Conservation (phyloP, 2,329 filamentous ascomycete species). For the Penicillium digitatum region DNA sequence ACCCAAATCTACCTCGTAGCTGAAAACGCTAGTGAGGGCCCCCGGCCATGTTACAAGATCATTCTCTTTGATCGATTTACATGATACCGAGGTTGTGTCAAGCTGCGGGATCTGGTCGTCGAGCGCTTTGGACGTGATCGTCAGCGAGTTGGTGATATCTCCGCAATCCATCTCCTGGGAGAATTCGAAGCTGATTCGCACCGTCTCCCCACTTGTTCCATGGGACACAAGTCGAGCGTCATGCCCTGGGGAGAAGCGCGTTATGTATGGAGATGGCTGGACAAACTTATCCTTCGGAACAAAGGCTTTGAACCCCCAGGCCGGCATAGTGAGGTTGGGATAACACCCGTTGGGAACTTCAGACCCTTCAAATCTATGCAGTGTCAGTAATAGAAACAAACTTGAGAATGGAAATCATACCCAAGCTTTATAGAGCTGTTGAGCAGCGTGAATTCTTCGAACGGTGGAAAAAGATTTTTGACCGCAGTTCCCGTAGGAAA, state of each 20-base stretch:
- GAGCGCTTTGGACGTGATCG: conserved; percentile 50
- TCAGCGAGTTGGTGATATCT: conserved; percentile 49
- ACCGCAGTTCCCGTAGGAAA: conserved; percentile 54
- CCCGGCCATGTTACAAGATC: conserved; percentile 54
- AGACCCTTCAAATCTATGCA: conserved; percentile 56
- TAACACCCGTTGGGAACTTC: conserved; percentile 54
- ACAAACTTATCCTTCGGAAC: conserved; percentile 58
- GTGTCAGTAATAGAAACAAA: conserved; percentile 53
- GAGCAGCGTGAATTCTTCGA: conserved; percentile 50
- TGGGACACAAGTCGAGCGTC: conserved; percentile 25
- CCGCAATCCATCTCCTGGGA: conserved; percentile 59
- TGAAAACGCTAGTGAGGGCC: conserved; percentile 54
- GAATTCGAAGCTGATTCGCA: conserved; percentile 47
- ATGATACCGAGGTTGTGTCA: conserved; percentile 45
- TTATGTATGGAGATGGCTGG: conserved; percentile 46
- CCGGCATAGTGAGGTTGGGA: conserved; percentile 39
- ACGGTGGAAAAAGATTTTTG: conserved; percentile 60
- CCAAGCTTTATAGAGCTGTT: conserved; percentile 45
- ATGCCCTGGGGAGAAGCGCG: conserved; percentile 46
- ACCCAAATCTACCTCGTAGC: conserved; percentile 28
- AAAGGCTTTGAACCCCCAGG: conserved; percentile 57
- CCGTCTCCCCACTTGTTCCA: neutral
- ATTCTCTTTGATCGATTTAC: conserved; percentile 39
- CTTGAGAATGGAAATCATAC: conserved; percentile 44
- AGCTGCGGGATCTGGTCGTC: conserved; percentile 42